phyloP scores from a whole-genome alignment of 805 yeast genomes.

The Sugiyamaella valdiviana region DNA sequence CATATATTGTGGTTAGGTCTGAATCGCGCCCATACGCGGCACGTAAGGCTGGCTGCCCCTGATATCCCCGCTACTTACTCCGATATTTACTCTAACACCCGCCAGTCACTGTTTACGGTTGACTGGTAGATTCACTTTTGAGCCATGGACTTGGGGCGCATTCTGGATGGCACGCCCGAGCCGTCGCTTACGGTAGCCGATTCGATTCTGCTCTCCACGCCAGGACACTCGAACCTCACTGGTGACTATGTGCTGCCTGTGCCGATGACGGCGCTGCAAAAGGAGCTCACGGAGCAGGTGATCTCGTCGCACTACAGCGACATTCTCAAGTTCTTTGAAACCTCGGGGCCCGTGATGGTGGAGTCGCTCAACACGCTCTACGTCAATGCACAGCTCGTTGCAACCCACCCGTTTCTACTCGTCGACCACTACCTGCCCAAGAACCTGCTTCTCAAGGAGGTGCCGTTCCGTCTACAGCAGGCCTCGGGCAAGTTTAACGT shows the following conservation, averaged over 20 bases:
- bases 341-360: slow-evolving; percentile 51
- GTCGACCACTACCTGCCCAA: slow-evolving; percentile 85
- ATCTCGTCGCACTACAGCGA: slow-evolving; percentile 88
- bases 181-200: slow-evolving; percentile 52
- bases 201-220: slow-evolving; percentile 22
- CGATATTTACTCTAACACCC: not conserved
- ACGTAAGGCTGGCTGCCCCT: no score
- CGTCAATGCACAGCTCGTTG: slow-evolving; percentile 67
- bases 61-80: no score
- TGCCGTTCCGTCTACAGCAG: slow-evolving; percentile 62
- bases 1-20: no score
- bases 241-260: slow-evolving; percentile 75
- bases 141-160: slow-evolving; percentile 75
- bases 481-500: slow-evolving; percentile 82
- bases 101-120: not conserved
- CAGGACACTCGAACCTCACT: slow-evolving; percentile 23
- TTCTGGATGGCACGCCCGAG: slow-evolving; percentile 78
- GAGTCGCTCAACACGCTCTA: slow-evolving; percentile 73
- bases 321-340: slow-evolving; percentile 77
- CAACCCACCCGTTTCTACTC: slow-evolving; percentile 82
- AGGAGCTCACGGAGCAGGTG: slow-evolving; percentile 84
- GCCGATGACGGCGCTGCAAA: slow-evolving; percentile 80
- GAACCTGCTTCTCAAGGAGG: slow-evolving; percentile 62
- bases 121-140: no score
- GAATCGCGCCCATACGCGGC: no score